A percentile compares a stretch with the other conserved stretches of the same genome.
Conservation (phyloP, 495 filamentous ascomycete species). For the Daldinia caldariorum region DNA sequence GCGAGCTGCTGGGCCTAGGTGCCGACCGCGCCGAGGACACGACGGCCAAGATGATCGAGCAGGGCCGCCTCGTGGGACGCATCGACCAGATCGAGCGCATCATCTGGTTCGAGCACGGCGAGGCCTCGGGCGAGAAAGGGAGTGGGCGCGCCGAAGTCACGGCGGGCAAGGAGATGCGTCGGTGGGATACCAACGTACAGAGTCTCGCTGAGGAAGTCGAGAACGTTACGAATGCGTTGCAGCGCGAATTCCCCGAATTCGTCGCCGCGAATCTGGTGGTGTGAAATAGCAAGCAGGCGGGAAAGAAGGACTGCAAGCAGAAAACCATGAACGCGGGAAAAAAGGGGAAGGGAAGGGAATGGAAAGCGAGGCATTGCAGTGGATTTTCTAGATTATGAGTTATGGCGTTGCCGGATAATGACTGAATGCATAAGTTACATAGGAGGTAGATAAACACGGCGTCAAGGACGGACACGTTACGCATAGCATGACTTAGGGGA, state of each 20-base stretch:
- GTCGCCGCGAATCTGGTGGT: constrained; percentile 59
- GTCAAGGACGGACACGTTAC: constrained; percentile 30
- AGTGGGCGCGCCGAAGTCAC: constrained; percentile 66
- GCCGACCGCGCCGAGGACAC: constrained; percentile 88
- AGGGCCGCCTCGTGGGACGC: constrained; percentile 81
- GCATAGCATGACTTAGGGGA: background rate
- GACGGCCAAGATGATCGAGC: constrained; percentile 94
- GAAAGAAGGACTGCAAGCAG: background rate
- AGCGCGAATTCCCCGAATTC: constrained; percentile 73
- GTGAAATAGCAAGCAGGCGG: background rate
- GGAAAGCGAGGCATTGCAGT: constrained; percentile 23
- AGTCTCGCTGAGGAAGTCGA: constrained; percentile 89
- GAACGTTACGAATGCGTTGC: constrained; percentile 78
- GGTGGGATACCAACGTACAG: constrained; percentile 91
- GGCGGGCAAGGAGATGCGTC: constrained; percentile 74
- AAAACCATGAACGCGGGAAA: background rate
- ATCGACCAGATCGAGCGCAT: constrained; percentile 95
- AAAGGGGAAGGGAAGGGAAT: constrained; percentile 16
- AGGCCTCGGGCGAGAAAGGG: constrained; percentile 71
- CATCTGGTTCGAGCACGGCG: constrained; percentile 81
- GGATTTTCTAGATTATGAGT: constrained; percentile 7
- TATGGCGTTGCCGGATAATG: constrained; percentile 37
- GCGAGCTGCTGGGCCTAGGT: constrained; percentile 77
- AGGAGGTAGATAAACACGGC: constrained; percentile 17
- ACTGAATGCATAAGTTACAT: constrained; percentile 27